phyloP scores from a whole-genome alignment of 306 rosid species.

The Prunus dulcis region DNA sequence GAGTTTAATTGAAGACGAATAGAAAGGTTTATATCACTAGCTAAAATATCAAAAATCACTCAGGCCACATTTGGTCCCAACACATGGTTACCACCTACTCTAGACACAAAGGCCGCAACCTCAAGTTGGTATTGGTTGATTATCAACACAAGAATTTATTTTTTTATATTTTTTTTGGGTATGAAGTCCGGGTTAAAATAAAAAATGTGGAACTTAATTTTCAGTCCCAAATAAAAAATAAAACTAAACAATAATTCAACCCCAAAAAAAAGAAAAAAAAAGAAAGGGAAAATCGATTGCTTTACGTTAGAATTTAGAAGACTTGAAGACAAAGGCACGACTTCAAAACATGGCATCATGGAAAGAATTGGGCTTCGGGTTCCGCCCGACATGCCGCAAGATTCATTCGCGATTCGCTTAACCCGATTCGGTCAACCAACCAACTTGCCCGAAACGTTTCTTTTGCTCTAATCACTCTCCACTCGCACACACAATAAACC shows the following conservation, averaged over 20 bases:
- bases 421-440: slow-evolving; percentile 38
- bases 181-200: not conserved
- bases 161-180: accelerated
- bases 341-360: not conserved
- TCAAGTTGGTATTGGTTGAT: not conserved
- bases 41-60: too few relatives aligned
- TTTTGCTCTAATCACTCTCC: not conserved
- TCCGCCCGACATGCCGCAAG: slow-evolving; percentile 17
- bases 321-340: slow-evolving; percentile 3
- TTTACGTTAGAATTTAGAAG: not conserved
- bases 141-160: not conserved
- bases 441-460: slow-evolving; percentile 24
- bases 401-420: not conserved
- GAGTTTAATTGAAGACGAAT: too few relatives aligned
- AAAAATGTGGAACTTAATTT: not conserved
- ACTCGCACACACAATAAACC: not conserved
- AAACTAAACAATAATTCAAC: not conserved
- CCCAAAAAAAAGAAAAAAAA: not conserved
- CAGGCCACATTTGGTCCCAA: too few relatives aligned
- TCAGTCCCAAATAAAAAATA: not conserved
- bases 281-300: not conserved
- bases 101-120: too few relatives aligned
- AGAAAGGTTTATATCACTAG: too few relatives aligned
- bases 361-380: not conserved
- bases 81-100: too few relatives aligned